phyloP scores from a whole-genome alignment of 805 yeast genomes.

The Kuraishia ogatae region DNA sequence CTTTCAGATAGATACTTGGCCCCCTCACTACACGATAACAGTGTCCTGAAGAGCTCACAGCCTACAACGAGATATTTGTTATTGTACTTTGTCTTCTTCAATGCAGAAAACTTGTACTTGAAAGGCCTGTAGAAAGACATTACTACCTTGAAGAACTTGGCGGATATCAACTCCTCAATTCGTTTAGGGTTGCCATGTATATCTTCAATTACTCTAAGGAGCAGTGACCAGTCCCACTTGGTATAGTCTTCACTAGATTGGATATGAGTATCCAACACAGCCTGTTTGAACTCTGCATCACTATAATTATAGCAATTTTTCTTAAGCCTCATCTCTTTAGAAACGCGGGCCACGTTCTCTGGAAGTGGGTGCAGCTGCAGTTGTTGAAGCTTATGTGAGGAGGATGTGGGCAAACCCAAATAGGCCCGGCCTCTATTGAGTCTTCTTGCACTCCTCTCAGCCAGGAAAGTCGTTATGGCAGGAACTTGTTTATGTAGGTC shows the following conservation, averaged over 20 bases:
- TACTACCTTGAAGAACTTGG: constrained; percentile 79
- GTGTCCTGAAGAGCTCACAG: constrained; percentile 58
- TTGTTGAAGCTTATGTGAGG: background rate
- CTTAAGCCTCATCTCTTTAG: constrained; percentile 20
- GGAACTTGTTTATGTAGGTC: constrained; percentile 12
- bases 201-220: constrained; percentile 69
- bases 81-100: constrained; percentile 40
- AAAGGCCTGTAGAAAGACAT: constrained; percentile 88
- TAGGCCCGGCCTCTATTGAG: constrained; percentile 29
- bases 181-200: constrained; percentile 67
- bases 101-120: constrained; percentile 65
- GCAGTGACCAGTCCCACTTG: constrained; percentile 82
- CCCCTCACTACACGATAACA: constrained; percentile 60
- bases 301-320: constrained; percentile 24
- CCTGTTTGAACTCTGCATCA: constrained; percentile 56
- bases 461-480: constrained; percentile 32
- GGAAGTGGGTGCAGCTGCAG: background rate
- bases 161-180: constrained; percentile 70
- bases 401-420: constrained; percentile 16
- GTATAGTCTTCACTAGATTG: constrained; percentile 68
- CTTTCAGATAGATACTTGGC: constrained; percentile 56
- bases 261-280: constrained; percentile 63
- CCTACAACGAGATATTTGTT: constrained; percentile 64
- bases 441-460: constrained; percentile 35
- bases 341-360: constrained; percentile 5